Conservation (phyloP, 345 rosid species). For the Angophora floribunda region DNA sequence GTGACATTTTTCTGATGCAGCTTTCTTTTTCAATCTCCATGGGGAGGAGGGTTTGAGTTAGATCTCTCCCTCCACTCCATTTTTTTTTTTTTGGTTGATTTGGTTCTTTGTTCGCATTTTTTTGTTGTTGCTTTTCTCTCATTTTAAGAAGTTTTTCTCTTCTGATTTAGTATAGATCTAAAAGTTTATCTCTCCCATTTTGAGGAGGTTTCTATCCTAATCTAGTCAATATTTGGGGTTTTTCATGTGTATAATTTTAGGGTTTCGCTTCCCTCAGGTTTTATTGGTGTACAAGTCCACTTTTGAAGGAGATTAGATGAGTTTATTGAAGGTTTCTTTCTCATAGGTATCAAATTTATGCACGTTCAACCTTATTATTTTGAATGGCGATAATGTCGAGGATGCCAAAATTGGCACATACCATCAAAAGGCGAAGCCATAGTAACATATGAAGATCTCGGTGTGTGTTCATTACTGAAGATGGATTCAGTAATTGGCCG, state of each 20-base stretch:
- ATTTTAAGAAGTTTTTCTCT: too few species aligned
- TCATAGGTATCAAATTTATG: accelerated
- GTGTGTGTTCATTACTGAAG: neutral
- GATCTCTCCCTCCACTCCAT: neutral
- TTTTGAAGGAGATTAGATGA: neutral
- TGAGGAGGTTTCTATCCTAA: neutral
- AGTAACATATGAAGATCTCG: neutral
- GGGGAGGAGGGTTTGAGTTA: neutral
- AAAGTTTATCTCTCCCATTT: neutral
- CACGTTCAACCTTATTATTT: neutral
- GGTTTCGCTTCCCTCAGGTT: neutral
- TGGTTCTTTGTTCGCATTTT: neutral
- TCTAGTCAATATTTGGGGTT: neutral
- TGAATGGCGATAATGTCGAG: neutral
- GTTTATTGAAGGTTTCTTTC: neutral
- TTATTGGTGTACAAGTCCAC: neutral
- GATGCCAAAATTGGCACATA: neutral
- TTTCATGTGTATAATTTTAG: neutral
- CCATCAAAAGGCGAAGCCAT: neutral
- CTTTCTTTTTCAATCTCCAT: neutral
- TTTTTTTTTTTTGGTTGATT: too few species aligned
- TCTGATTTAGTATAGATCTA: too few species aligned
- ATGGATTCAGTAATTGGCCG: accelerated
- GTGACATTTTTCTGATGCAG: neutral
- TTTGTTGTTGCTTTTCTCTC: neutral